Percentiles rank a stretch among this genome's conserved stretches.
These are phyloP conservation scores for Daldinia caldariorum DNA, from an alignment of 495 filamentous ascomycete species.

Conservation along the genomic window DNA sequence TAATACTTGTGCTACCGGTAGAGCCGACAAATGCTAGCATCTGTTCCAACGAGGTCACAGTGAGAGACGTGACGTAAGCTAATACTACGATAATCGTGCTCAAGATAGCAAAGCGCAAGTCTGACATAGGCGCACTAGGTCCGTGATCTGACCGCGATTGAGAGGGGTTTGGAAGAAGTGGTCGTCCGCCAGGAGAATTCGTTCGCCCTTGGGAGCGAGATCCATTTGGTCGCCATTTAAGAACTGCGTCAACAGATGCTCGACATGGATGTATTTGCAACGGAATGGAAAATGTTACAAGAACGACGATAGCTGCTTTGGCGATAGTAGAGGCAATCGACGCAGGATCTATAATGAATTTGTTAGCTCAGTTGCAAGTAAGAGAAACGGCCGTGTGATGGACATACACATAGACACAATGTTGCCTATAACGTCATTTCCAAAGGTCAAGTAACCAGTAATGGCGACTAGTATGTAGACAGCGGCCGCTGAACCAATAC, in stretches of 20 bases:
- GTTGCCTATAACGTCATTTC: constrained; percentile 85
- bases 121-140: constrained; percentile 70
- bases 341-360: constrained; percentile 64
- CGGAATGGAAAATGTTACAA: constrained; percentile 97
- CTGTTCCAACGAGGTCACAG: constrained; percentile 85
- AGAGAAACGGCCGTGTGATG: not conserved
- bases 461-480: constrained; percentile 93
- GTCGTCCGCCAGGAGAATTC: constrained; percentile 52
- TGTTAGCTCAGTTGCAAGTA: constrained; percentile 14
- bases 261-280: constrained; percentile 95
- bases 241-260: constrained; percentile 88
- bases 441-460: constrained; percentile 94
- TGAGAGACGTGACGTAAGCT: constrained; percentile 88
- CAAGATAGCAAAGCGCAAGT: constrained; percentile 87
- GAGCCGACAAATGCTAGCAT: constrained; percentile 95
- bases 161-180: constrained; percentile 52
- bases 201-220: constrained; percentile 45
- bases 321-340: constrained; percentile 89
- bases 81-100: constrained; percentile 85
- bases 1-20: constrained; percentile 92
- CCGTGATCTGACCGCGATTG: constrained; percentile 53
- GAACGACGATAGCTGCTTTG: constrained; percentile 91
- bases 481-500: constrained; percentile 80
- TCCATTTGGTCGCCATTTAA: constrained; percentile 82
- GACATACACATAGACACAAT: constrained; percentile 87